phyloP scores from a whole-genome alignment of 768 basidiomycete species.

The Tricholoma saponaceum region DNA sequence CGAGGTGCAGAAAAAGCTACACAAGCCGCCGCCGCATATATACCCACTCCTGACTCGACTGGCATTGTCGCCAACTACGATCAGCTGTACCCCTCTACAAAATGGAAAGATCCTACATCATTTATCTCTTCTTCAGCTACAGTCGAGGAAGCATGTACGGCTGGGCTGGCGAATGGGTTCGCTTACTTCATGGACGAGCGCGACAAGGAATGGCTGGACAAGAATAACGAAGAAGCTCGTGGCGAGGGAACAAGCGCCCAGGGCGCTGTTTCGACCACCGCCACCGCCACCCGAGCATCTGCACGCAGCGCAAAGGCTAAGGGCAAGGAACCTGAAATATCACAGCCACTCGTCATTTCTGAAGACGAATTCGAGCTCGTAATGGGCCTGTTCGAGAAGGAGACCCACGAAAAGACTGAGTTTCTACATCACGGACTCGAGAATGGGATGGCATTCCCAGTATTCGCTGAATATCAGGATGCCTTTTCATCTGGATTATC shows the following conservation, averaged over 20 bases:
- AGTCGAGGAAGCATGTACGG: conserved; percentile 68
- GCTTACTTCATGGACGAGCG: conserved; percentile 95
- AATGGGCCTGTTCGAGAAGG: conserved; percentile 91
- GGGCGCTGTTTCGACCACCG: conserved; percentile 54
- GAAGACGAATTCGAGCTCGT: conserved; percentile 95
- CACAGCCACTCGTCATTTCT: conserved; percentile 60
- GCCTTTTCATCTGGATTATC: conserved; percentile 58
- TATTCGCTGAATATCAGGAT: conserved; percentile 70
- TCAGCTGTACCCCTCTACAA: conserved; percentile 62
- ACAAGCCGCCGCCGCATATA: conserved; percentile 55
- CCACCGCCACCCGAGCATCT: conserved; percentile 53
- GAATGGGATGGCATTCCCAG: conserved; percentile 65
- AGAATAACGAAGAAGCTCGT: conserved; percentile 82
- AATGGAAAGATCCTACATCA: conserved; percentile 74
- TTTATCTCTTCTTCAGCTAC: conserved; percentile 84
- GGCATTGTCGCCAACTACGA: conserved; percentile 77
- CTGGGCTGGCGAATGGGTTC: conserved; percentile 68
- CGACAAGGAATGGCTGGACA: conserved; percentile 92
- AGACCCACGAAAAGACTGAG: conserved; percentile 85
- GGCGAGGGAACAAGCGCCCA: conserved; percentile 84
- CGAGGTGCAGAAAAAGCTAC: conserved; percentile 30
- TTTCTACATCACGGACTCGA: conserved; percentile 79
- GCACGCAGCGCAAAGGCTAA: conserved; percentile 73
- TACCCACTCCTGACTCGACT: conserved; percentile 91
- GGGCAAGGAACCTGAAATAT: conserved; percentile 76